These are phyloP conservation scores for Osmanthus fragrans DNA, from an alignment of 257 asterid genomes.

Conservation along the genomic window DNA sequence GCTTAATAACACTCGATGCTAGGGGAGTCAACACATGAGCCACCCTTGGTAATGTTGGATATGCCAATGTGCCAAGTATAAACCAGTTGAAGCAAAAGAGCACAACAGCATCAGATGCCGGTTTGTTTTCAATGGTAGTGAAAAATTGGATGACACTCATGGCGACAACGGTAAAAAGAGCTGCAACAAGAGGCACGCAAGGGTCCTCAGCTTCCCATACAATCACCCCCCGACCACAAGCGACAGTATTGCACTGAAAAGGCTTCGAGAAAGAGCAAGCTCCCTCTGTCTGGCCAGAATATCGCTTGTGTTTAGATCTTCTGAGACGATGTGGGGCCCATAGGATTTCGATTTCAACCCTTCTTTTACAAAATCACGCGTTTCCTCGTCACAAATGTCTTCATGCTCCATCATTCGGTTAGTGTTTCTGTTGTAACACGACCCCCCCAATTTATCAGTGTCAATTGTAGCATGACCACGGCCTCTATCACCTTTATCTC, in stretches of 20 bases:
- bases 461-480: background rate
- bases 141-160: slow-evolving; percentile 45
- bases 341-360: background rate
- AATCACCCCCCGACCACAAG: slow-evolving; percentile 56
- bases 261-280: slow-evolving; percentile 48
- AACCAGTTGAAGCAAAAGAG: slow-evolving; percentile 83
- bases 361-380: slow-evolving; percentile 13
- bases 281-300: slow-evolving; percentile 34
- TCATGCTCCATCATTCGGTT: slow-evolving; percentile 6
- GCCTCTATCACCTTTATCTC: background rate
- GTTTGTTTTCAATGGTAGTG: slow-evolving; percentile 39
- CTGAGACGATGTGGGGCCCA: slow-evolving; percentile 11
- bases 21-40: slow-evolving; percentile 34
- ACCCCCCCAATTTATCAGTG: background rate
- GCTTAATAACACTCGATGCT: slow-evolving; percentile 15
- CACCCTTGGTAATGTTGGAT: slow-evolving; percentile 51
- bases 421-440: background rate
- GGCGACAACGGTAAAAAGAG: slow-evolving; percentile 53
- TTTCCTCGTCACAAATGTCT: slow-evolving; percentile 17
- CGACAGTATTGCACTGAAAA: slow-evolving; percentile 50
- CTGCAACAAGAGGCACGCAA: slow-evolving; percentile 65
- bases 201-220: slow-evolving; percentile 60
- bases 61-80: slow-evolving; percentile 55
- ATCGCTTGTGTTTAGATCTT: background rate
- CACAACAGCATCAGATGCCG: slow-evolving; percentile 51